Percentiles rank a stretch among this genome's conserved stretches.
Conservation (phyloP, 179 eudicot species). For the Actinidia chinensis region DNA sequence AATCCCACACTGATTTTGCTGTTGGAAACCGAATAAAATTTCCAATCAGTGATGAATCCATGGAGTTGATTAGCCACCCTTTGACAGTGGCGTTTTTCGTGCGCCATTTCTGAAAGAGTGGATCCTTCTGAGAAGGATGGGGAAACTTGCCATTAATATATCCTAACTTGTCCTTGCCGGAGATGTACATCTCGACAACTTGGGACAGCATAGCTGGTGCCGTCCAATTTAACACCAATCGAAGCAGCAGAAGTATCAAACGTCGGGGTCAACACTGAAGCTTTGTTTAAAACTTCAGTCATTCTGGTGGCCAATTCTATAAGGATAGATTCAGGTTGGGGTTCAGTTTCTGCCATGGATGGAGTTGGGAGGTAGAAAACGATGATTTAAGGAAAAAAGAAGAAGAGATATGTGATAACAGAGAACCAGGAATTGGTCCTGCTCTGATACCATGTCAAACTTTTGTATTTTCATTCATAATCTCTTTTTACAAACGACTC, state of each 20-base stretch:
- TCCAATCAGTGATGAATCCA: neutral
- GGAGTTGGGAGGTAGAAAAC: neutral
- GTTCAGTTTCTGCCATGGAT: neutral
- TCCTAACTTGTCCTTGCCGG: neutral
- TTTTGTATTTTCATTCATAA: neutral
- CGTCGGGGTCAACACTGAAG: neutral
- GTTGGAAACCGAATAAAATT: neutral
- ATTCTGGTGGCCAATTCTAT: neutral
- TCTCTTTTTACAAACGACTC: neutral
- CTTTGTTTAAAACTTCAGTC: neutral
- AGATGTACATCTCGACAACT: conserved; percentile 16
- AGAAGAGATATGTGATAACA: neutral
- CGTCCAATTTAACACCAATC: conserved; percentile 4
- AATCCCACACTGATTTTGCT: too few species aligned
- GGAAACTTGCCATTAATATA: neutral
- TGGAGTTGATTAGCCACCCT: neutral
- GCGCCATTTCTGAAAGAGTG: neutral
- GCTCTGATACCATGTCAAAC: neutral
- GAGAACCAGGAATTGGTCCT: neutral
- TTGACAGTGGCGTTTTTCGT: neutral
- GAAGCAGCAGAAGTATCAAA: neutral
- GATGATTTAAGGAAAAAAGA: neutral
- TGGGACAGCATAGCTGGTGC: conserved; percentile 16
- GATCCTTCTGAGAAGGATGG: neutral
- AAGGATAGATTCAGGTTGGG: neutral